phyloP scores from a whole-genome alignment of 768 basidiomycete genomes.

The Calvatia gigantea region DNA sequence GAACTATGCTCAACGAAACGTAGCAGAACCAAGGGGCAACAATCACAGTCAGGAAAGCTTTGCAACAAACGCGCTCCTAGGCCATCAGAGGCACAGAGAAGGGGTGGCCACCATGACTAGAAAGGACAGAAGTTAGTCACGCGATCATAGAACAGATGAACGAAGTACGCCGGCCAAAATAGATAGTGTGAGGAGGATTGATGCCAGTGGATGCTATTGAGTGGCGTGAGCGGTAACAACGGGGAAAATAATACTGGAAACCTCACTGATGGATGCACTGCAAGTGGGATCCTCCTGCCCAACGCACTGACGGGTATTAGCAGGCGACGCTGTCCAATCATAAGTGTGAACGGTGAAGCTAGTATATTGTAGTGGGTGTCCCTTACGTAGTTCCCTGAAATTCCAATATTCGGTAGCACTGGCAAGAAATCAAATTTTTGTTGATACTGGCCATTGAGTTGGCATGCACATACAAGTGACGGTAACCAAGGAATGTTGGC shows the following conservation, averaged over 20 bases:
- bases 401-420: conserved; percentile 42
- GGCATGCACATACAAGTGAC: conserved; percentile 38
- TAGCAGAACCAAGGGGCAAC: no score
- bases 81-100: background rate
- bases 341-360: background rate
- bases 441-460: background rate
- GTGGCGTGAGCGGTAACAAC: background rate
- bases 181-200: conserved; percentile 41
- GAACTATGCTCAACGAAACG: no score
- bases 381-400: conserved; percentile 33
- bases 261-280: conserved; percentile 44
- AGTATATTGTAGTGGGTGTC: background rate
- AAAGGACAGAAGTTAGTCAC: background rate
- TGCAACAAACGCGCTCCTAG: no score
- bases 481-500: conserved; percentile 41
- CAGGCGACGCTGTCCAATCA: conserved; percentile 24
- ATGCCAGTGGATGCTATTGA: conserved; percentile 43
- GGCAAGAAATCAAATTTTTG: background rate
- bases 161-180: conserved; percentile 41
- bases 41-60: no score
- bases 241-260: background rate
- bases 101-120: background rate
- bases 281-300: conserved; percentile 45
- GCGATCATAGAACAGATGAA: background rate
- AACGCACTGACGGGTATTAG: conserved; percentile 37